A percentile compares a stretch with the other conserved stretches of the same genome.
These are phyloP conservation scores for Aspergillus pseudoglaucus DNA, from an alignment of 2,329 filamentous ascomycete genomes.

Conservation along the genomic window DNA sequence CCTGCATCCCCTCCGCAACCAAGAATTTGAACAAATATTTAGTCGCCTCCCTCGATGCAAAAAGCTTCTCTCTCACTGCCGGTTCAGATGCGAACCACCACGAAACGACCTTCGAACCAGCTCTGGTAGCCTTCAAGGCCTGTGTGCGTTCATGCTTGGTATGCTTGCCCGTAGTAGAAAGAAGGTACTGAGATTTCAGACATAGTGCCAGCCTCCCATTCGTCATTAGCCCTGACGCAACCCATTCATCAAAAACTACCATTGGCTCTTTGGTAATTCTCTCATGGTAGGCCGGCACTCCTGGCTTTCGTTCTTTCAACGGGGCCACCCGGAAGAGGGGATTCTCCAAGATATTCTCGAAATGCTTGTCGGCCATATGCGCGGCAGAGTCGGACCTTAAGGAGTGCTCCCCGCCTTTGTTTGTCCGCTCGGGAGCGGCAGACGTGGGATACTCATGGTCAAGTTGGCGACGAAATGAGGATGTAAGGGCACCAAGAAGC, in stretches of 20 bases:
- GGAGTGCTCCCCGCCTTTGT: constrained; percentile 6
- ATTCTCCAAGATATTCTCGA: constrained; percentile 35
- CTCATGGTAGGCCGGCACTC: not conserved
- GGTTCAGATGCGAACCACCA: constrained; percentile 38
- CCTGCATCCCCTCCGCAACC: constrained; percentile 30
- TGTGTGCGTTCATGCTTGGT: constrained; percentile 14
- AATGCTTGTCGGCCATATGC: constrained; percentile 32
- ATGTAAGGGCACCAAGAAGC: constrained; percentile 54
- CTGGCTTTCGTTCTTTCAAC: constrained; percentile 16
- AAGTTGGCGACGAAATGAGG: constrained; percentile 58
- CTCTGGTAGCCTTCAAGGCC: constrained; percentile 28
- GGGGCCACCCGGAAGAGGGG: constrained; percentile 37
- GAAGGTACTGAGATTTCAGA: constrained; percentile 27
- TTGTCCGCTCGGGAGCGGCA: constrained; percentile 12
- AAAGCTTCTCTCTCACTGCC: constrained; percentile 21
- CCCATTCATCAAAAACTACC: constrained; percentile 31
- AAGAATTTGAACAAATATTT: constrained; percentile 33
- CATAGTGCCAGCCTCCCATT: constrained; percentile 19
- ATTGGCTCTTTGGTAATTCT: constrained; percentile 24
- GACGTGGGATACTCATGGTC: constrained; percentile 50
- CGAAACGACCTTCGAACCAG: constrained; percentile 28
- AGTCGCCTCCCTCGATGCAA: constrained; percentile 21
- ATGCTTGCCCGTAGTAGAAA: constrained; percentile 13
- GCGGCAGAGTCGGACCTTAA: constrained; percentile 22
- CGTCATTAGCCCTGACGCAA: constrained; percentile 32